phyloP scores from a whole-genome alignment of 148 eudicot species.

The Rhododendron ovatum region DNA sequence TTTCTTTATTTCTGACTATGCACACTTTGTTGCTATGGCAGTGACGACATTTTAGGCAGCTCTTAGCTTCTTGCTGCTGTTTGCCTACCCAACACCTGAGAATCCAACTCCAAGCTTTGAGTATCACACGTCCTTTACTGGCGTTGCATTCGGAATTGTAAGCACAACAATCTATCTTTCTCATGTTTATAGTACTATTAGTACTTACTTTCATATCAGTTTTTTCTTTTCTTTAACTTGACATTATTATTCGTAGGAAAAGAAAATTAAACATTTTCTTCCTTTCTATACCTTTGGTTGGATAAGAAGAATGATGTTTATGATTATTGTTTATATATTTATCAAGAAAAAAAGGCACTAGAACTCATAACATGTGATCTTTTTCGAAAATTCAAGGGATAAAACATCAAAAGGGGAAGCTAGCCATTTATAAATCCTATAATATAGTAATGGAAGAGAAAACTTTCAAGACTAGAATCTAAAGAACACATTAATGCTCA shows the following conservation, averaged over 20 bases:
- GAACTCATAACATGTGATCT: not conserved
- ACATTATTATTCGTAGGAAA: not conserved
- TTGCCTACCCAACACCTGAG: slow-evolving; percentile 97
- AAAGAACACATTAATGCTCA: not conserved
- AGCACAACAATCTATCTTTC: slow-evolving; percentile 22
- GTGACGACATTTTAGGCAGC: slow-evolving; percentile 87
- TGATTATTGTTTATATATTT: not conserved
- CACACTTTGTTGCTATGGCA: slow-evolving; percentile 30
- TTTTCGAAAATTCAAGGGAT: not conserved
- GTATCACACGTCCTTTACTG: slow-evolving; percentile 79
- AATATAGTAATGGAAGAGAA: not conserved
- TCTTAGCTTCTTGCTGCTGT: slow-evolving; percentile 76
- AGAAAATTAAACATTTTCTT: not conserved
- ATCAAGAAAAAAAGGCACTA: not conserved
- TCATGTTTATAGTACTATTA: not conserved
- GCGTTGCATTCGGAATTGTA: slow-evolving; percentile 95
- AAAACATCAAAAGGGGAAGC: not conserved
- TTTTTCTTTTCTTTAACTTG: not conserved
- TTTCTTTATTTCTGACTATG: not conserved
- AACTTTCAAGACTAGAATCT: not conserved
- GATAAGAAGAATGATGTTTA: not conserved
- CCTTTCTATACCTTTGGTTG: not conserved
- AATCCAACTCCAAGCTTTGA: slow-evolving; percentile 93
- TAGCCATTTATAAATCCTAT: not conserved
- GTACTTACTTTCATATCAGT: no score